These are phyloP conservation scores for Zygoascus biomembranicola DNA, from an alignment of 805 yeast species.

Conservation along the genomic window DNA sequence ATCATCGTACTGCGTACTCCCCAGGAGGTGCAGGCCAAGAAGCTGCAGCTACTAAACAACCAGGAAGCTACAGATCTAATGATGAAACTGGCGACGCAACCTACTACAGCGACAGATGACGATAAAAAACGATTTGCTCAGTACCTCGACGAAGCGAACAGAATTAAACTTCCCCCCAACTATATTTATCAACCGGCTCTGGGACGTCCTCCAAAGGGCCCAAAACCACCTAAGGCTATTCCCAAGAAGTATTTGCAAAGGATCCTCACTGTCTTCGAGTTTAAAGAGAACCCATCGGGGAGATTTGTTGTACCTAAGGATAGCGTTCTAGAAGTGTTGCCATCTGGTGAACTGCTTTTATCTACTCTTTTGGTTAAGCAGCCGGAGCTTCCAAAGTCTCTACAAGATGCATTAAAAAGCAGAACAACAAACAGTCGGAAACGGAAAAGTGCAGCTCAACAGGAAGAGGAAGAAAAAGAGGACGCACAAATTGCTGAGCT, in stretches of 20 bases:
- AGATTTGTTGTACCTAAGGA: slow-evolving; percentile 71
- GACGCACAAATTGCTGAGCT: slow-evolving; percentile 5
- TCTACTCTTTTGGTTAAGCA: slow-evolving; percentile 30
- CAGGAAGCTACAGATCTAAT: neutral
- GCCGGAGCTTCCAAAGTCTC: slow-evolving; percentile 5
- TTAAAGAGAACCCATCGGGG: slow-evolving; percentile 65
- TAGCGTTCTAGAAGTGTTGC: slow-evolving; percentile 52
- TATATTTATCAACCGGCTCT: neutral
- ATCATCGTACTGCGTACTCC: neutral
- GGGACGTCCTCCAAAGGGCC: neutral
- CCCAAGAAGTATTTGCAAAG: slow-evolving; percentile 52
- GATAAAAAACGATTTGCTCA: neutral
- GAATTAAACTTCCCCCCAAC: neutral
- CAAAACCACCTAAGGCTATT: slow-evolving; percentile 10
- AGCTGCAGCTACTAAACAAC: neutral
- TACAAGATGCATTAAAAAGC: slow-evolving; percentile 22
- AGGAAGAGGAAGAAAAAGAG: neutral
- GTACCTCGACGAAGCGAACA: neutral
- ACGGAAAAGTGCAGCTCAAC: neutral
- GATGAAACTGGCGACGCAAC: neutral
- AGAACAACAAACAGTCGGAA: slow-evolving; percentile 21
- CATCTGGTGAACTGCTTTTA: slow-evolving; percentile 29
- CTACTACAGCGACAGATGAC: neutral
- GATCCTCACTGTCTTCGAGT: slow-evolving; percentile 79
- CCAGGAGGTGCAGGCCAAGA: neutral